phyloP scores from a whole-genome alignment of 2,329 filamentous ascomycete species.

The Fusarium vanettenii region DNA sequence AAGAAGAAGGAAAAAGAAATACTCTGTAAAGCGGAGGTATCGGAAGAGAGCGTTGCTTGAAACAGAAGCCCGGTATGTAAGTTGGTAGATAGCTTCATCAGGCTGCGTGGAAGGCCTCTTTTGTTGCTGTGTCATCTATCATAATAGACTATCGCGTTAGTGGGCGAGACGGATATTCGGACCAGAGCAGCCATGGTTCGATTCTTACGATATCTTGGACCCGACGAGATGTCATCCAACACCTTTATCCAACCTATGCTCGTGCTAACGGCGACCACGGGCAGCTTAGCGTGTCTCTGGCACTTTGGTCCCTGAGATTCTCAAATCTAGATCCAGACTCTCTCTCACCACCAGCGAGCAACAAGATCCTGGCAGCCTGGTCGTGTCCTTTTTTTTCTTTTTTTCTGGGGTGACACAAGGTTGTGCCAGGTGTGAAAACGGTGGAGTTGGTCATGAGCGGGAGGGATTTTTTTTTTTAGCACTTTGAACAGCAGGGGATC shows the following conservation, averaged over 20 bases:
- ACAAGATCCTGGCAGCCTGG: neutral
- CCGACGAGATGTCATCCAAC: neutral
- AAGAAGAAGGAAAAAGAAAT: neutral
- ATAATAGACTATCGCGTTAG: slow-evolving; percentile 42
- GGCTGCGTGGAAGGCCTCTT: neutral
- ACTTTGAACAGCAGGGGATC: slow-evolving; percentile 5
- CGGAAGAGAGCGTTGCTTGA: neutral
- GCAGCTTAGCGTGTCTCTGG: slow-evolving; percentile 18
- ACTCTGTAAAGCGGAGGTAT: neutral
- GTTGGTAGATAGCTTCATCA: neutral
- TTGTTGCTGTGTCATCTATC: slow-evolving; percentile 43
- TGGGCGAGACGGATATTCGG: slow-evolving; percentile 32
- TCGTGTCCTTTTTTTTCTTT: neutral
- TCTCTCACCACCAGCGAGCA: neutral
- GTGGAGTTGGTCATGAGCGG: neutral
- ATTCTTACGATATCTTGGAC: neutral
- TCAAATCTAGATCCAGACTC: neutral
- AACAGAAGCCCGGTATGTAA: neutral
- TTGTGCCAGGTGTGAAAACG: slow-evolving; percentile 6
- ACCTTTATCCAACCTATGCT: neutral
- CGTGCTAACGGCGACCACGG: neutral
- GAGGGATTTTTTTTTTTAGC: neutral
- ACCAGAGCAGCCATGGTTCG: slow-evolving; percentile 1
- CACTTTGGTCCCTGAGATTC: slow-evolving; percentile 7
- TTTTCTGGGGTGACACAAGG: slow-evolving; percentile 9